phyloP scores from a whole-genome alignment of 176 grass and related monocot species.

The Puya raimondii region DNA sequence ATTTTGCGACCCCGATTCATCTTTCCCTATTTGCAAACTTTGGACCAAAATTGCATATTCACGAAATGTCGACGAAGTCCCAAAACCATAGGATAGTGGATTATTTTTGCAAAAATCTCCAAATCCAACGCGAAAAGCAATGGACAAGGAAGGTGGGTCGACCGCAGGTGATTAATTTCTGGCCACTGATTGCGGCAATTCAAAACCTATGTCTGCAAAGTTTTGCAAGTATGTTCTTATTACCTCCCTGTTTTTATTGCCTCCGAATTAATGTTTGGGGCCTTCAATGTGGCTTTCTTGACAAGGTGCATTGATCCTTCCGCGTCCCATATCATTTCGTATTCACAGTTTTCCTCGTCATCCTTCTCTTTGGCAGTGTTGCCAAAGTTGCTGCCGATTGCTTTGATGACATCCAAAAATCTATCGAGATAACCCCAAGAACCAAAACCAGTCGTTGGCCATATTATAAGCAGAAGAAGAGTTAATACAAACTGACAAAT shows the following conservation, averaged over 20 bases:
- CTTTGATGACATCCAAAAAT: constrained; percentile 39
- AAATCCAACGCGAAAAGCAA: no score
- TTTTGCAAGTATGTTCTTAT: constrained; percentile 11
- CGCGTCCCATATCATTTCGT: constrained; percentile 93
- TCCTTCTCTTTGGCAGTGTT: constrained; percentile 76
- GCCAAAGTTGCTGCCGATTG: constrained; percentile 45
- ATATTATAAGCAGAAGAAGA: constrained; percentile 52
- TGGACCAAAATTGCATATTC: no score
- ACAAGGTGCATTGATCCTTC: constrained; percentile 88
- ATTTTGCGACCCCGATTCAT: neutral
- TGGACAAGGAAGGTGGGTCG: no score
- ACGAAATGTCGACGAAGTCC: no score
- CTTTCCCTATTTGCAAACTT: no score
- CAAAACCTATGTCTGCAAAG: neutral
- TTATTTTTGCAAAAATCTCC: no score
- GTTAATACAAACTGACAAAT: constrained; percentile 62
- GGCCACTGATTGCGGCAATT: neutral
- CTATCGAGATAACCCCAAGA: constrained; percentile 34
- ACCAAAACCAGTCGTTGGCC: constrained; percentile 82
- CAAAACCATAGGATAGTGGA: no score
- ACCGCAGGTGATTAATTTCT: neutral
- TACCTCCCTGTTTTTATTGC: constrained; percentile 42
- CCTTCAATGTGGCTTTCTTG: constrained; percentile 38
- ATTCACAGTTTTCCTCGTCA: constrained; percentile 73
- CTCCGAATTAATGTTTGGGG: constrained; percentile 28